Percentiles rank a stretch among this genome's conserved stretches.
These are phyloP conservation scores for Nicotiana undulata DNA, from an alignment of 257 asterid species.

Conservation along the genomic window DNA sequence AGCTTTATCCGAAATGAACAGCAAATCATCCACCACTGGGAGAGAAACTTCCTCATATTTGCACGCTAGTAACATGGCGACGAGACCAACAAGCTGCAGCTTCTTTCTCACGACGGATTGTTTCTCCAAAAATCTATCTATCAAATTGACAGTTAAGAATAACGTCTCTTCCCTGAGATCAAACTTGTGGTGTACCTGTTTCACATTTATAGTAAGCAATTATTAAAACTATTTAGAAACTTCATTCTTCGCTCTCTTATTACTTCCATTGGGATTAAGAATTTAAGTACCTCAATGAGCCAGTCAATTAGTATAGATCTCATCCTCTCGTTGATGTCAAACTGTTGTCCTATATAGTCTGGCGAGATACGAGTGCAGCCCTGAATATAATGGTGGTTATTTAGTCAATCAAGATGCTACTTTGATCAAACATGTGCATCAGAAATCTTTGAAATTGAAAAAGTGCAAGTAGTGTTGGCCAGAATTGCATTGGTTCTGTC, in stretches of 20 bases:
- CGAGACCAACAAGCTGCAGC: constrained; percentile 85
- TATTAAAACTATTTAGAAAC: neutral
- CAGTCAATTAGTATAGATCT: constrained; percentile 87
- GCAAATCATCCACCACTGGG: constrained; percentile 76
- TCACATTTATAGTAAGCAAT: neutral
- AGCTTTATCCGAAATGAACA: constrained; percentile 86
- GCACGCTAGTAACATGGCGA: constrained; percentile 83
- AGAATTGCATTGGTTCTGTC: too few species aligned
- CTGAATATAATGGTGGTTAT: constrained; percentile 25
- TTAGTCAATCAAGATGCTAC: neutral
- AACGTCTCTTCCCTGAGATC: constrained; percentile 80
- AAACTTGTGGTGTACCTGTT: constrained; percentile 90
- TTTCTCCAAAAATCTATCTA: constrained; percentile 72
- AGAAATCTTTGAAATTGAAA: too few species aligned
- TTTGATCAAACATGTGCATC: neutral
- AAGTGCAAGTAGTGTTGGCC: too few species aligned
- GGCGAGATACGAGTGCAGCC: constrained; percentile 62
- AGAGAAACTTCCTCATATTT: constrained; percentile 89
- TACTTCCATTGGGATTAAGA: neutral
- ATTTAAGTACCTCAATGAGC: constrained; percentile 64
- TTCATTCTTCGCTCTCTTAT: neutral
- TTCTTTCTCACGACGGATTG: constrained; percentile 78
- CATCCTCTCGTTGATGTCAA: constrained; percentile 80
- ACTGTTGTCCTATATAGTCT: constrained; percentile 66
- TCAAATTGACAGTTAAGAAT: constrained; percentile 67